Evolutionary conservation across 2,329 filamentous ascomycete genomes (phyloP).

Genomic region (Pseudonectria buxi): DNA sequence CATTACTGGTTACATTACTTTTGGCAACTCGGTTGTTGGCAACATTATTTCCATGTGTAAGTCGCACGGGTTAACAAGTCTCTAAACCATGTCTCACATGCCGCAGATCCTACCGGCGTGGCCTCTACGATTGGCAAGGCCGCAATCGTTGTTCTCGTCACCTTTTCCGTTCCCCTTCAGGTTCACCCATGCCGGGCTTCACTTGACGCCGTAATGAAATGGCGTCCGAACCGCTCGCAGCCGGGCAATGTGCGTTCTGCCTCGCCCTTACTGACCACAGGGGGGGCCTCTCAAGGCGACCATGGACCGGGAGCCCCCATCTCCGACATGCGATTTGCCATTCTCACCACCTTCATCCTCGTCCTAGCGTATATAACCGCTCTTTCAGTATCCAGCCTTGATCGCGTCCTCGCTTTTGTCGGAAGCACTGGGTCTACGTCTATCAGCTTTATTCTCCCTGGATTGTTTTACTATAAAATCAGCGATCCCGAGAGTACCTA

Average conservation of each 20-base stretch:
- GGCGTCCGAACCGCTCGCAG: conserved; percentile 59
- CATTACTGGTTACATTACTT: conserved; percentile 92
- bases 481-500: conserved; percentile 80
- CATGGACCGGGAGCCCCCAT: conserved; percentile 57
- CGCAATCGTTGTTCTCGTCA: conserved; percentile 91
- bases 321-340: conserved; percentile 79
- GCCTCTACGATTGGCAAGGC: conserved; percentile 89
- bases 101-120: conserved; percentile 38
- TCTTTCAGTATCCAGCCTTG: conserved; percentile 83
- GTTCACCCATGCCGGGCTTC: conserved; percentile 95
- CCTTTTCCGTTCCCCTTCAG: conserved; percentile 93
- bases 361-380: conserved; percentile 79
- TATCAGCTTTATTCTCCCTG: conserved; percentile 94
- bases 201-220: conserved; percentile 86
- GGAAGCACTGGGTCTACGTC: conserved; percentile 90
- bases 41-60: conserved; percentile 93
- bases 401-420: conserved; percentile 89
- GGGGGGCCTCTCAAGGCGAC: conserved; percentile 37
- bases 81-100: conserved; percentile 12
- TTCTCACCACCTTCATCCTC: conserved; percentile 82
- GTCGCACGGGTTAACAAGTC: conserved; percentile 22
- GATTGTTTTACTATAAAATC: conserved; percentile 98
- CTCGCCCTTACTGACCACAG: conserved; percentile 35
- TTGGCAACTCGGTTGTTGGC: conserved; percentile 79
- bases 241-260: conserved; percentile 30